A percentile compares a stretch with the other conserved stretches of the same genome.
Evolutionary conservation across 2,329 filamentous ascomycete genomes (phyloP).

Genomic region (Fusarium sp.): DNA sequence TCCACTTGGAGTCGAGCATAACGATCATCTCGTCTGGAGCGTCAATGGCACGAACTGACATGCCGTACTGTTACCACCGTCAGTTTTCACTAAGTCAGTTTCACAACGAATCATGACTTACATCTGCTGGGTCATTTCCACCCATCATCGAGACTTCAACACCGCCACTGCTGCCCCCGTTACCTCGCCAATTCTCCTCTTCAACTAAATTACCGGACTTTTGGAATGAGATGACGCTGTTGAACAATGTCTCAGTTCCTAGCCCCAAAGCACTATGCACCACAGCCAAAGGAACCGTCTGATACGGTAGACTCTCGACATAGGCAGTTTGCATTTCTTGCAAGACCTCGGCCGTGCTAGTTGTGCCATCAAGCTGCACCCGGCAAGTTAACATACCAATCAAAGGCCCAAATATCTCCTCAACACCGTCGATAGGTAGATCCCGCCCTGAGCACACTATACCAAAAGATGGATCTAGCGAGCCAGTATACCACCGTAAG

Average conservation of each 20-base stretch:
- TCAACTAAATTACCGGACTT: not conserved
- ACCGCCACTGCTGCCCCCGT: not conserved
- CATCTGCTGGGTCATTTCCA: conserved; percentile 6
- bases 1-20: not conserved
- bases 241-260: not conserved
- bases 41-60: conserved; percentile 1
- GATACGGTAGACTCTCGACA: conserved; percentile 2
- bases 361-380: not conserved
- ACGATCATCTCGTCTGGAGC: not conserved
- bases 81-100: not conserved
- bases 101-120: not conserved
- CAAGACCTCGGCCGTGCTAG: not conserved
- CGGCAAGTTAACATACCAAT: conserved; percentile 7
- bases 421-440: not conserved
- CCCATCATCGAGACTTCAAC: conserved; percentile 3
- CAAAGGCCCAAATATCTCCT: not conserved
- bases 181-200: not conserved
- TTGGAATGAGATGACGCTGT: conserved; percentile 6
- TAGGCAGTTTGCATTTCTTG: not conserved
- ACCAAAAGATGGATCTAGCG: conserved; percentile 6
- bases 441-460: conserved; percentile 6
- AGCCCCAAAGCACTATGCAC: not conserved
- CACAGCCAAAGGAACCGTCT: conserved; percentile 6
- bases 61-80: not conserved
- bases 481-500: conserved; percentile 8